These are phyloP conservation scores for Aspergillus baeticus DNA, from an alignment of 495 filamentous ascomycete species.

Conservation along the genomic window DNA sequence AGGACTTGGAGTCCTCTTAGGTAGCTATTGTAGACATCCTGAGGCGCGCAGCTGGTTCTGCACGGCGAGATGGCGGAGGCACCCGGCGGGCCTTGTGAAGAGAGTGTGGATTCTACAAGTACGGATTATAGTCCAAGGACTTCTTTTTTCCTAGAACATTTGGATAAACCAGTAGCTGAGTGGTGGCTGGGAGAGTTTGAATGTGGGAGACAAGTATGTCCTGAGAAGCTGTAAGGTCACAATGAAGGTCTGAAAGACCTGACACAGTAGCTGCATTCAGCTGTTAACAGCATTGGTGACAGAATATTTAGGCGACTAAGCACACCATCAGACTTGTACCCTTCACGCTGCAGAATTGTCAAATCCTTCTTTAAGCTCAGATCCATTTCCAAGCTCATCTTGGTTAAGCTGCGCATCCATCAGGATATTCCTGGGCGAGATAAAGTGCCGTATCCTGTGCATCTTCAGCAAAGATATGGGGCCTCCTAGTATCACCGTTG, in stretches of 20 bases:
- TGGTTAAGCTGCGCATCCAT: background rate
- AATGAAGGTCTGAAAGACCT: background rate
- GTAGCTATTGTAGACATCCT: slow-evolving; percentile 47
- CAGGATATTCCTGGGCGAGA: background rate
- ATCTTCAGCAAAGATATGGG: too few relatives aligned
- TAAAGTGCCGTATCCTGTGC: background rate
- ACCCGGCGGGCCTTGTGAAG: background rate
- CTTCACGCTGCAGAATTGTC: too few relatives aligned
- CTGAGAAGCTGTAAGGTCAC: background rate
- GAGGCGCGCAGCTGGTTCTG: slow-evolving; percentile 27
- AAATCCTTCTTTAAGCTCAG: too few relatives aligned
- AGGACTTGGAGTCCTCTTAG: slow-evolving; percentile 44
- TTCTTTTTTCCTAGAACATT: background rate
- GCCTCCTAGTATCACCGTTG: too few relatives aligned
- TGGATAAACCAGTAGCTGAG: background rate
- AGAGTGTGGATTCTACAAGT: background rate
- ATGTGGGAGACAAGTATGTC: slow-evolving; percentile 1
- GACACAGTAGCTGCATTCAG: background rate
- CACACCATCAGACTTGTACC: too few relatives aligned
- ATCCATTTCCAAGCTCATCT: background rate
- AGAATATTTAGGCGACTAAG: too few relatives aligned
- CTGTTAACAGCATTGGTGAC: too few relatives aligned
- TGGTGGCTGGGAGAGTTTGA: background rate
- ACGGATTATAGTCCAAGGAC: background rate
- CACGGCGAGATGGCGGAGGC: slow-evolving; percentile 2